A percentile compares a stretch with the other conserved stretches of the same genome.
Evolutionary conservation across 1,284 basidiomycete species (phyloP).

Genomic region (Pascua guehoae): DNA sequence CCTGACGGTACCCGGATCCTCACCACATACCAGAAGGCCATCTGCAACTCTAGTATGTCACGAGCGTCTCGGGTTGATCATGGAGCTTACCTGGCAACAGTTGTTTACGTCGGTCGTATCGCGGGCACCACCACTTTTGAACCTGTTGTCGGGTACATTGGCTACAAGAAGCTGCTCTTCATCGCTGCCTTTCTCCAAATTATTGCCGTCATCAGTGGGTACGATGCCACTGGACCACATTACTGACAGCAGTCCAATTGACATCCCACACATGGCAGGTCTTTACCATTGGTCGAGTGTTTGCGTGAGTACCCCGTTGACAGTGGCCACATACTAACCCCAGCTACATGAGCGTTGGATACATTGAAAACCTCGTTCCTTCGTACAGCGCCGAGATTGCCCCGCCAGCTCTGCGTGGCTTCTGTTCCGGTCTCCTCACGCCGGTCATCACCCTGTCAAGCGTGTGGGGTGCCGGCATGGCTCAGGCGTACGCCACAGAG

Average conservation of each 20-base stretch:
- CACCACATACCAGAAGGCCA: conserved; percentile 15
- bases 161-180: conserved; percentile 17
- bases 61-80: background rate
- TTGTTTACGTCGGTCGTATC: conserved; percentile 16
- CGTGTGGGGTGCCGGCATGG: conserved; percentile 16
- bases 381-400: conserved; percentile 23
- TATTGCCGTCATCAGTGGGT: conserved; percentile 21
- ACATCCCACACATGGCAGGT: conserved; percentile 15
- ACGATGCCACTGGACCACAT: no score
- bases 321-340: no score
- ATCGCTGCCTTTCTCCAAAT: conserved; percentile 14
- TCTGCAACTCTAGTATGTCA: conserved; percentile 17
- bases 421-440: conserved; percentile 19
- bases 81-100: conserved; percentile 9
- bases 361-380: conserved; percentile 24
- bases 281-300: conserved; percentile 23
- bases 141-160: conserved; percentile 16
- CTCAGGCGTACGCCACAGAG: conserved; percentile 14
- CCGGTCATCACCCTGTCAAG: conserved; percentile 7
- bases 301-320: conserved; percentile 3
- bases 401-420: conserved; percentile 18
- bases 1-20: conserved; percentile 9
- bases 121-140: conserved; percentile 16
- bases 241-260: conserved; percentile 13
- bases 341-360: conserved; percentile 22